Percentiles rank a stretch among this genome's conserved stretches.
Conservation (phyloP, 768 basidiomycete genomes). For the Daedaleopsis sinensis region DNA sequence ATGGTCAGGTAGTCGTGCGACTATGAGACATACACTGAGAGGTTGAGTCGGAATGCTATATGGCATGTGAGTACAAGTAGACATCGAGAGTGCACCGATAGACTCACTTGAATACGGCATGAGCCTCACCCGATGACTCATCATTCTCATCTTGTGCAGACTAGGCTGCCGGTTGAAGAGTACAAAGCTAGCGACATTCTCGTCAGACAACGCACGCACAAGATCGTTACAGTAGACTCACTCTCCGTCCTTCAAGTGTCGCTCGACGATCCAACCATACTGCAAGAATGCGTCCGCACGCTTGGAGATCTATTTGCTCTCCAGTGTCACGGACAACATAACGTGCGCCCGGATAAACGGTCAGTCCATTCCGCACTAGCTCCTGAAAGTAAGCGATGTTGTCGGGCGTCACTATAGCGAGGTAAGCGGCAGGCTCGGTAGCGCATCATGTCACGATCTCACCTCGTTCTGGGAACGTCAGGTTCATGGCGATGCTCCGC, state of each 20-base stretch:
- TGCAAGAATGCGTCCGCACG: slow-evolving; percentile 93
- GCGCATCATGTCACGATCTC: slow-evolving; percentile 21
- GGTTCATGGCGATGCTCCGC: slow-evolving; percentile 91
- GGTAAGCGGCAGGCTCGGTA: too few relatives aligned
- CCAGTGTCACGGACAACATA: slow-evolving; percentile 98
- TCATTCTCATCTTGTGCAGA: slow-evolving; percentile 99
- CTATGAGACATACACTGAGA: slow-evolving; percentile 80
- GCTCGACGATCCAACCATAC: slow-evolving; percentile 98
- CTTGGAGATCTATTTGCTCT: slow-evolving; percentile 95
- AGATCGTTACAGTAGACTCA: slow-evolving; percentile 47
- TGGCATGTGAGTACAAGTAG: slow-evolving; percentile 12
- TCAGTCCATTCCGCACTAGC: slow-evolving; percentile 92
- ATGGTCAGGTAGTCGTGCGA: slow-evolving; percentile 22
- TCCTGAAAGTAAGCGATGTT: slow-evolving; percentile 95
- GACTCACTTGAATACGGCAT: slow-evolving; percentile 97
- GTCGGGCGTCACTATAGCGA: slow-evolving; percentile 83
- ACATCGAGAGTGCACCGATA: not conserved
- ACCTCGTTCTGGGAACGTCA: slow-evolving; percentile 98
- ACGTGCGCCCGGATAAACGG: slow-evolving; percentile 92
- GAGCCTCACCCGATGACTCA: slow-evolving; percentile 95
- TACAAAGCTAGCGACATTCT: slow-evolving; percentile 59
- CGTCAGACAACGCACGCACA: not conserved
- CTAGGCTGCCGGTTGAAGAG: slow-evolving; percentile 98
- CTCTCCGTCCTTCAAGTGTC: slow-evolving; percentile 98
- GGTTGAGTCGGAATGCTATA: slow-evolving; percentile 92